Base-by-base conservation (phyloP, 768 basidiomycete species). In the Naganishia friedmannii region DNA sequence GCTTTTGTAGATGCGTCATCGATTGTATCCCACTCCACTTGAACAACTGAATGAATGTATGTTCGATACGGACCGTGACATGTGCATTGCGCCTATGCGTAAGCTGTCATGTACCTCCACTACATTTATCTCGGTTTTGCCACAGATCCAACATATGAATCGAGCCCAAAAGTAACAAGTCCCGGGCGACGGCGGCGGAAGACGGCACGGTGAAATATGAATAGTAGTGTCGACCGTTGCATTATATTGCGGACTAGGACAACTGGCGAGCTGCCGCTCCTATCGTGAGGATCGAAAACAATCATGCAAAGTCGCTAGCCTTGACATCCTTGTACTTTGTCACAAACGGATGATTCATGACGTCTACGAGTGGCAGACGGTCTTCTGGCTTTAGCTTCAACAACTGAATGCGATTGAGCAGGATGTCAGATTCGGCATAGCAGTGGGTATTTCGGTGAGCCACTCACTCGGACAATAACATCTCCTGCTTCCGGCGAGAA, bases 321-420 rank as follows among this genome's bases (percentile, higher is more conserved):
- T 63, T 63, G 13, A 63, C 60, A 21, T 63, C 60, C 60, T 63
- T 63, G 60, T 79, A 80, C 63, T 74, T 82, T 66, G 80, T 78
- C 70, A 97, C 89, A 92, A 94, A 97, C 12, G 92, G 92, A 76
- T 95, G 93, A 3, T 83, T 83, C 31, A 88, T 83, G 34, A 92
- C 93, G 19, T 92, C 88, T 0, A 82, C 79, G 29, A 96, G 84
- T 0, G 92, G 83, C 19, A 97, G 74, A 6, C 94, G 87, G 68
- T 88, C 85, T 74, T 88, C 85, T 0, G 93, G 90, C 28, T 91
- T 88, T 72, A 91, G 79, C 68, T 72, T 88, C 17, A 98, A 86
- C 19, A 98, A 86, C 95, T 97, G 71, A 8, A 68, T 29, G 54
- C 6, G 51, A 23, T 23, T 45, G 31, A 42, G 19, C 28, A 46